These are phyloP conservation scores for Fomitopsis pinicola DNA, from an alignment of 1,284 basidiomycete species.

Conservation along the genomic window DNA sequence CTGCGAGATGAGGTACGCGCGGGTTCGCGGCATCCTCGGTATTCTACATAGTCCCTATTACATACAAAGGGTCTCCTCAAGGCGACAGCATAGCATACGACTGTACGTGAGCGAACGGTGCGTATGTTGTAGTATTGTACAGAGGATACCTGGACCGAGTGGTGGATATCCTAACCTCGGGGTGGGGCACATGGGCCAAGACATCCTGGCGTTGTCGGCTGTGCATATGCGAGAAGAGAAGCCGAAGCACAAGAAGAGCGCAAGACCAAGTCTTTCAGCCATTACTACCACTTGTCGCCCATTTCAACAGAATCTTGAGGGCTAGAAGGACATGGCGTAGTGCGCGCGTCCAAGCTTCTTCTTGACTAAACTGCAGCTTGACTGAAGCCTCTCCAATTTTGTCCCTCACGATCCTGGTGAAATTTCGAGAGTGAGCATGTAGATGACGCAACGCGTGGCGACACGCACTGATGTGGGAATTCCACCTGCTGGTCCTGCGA, in stretches of 20 bases:
- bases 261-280: conserved; percentile 31
- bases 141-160: not conserved
- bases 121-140: no score
- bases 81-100: no score
- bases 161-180: not conserved
- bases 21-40: not conserved
- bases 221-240: not conserved
- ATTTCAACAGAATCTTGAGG: conserved; percentile 81
- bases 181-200: not conserved
- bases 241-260: not conserved
- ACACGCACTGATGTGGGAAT: conserved; percentile 76
- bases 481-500: conserved; percentile 70
- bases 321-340: conserved; percentile 88
- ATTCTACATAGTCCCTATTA: not conserved
- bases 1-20: not conserved
- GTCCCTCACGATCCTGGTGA: conserved; percentile 81
- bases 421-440: conserved; percentile 1
- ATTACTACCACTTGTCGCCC: conserved; percentile 74
- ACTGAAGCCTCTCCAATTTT: conserved; percentile 95
- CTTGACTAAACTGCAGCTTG: conserved; percentile 90
- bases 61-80: not conserved
- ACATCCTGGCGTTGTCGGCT: not conserved
- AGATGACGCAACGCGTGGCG: conserved; percentile 6
- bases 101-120: not conserved
- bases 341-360: conserved; percentile 95